phyloP scores from a whole-genome alignment of 805 yeast genomes.

The Candida sanyiensis region DNA sequence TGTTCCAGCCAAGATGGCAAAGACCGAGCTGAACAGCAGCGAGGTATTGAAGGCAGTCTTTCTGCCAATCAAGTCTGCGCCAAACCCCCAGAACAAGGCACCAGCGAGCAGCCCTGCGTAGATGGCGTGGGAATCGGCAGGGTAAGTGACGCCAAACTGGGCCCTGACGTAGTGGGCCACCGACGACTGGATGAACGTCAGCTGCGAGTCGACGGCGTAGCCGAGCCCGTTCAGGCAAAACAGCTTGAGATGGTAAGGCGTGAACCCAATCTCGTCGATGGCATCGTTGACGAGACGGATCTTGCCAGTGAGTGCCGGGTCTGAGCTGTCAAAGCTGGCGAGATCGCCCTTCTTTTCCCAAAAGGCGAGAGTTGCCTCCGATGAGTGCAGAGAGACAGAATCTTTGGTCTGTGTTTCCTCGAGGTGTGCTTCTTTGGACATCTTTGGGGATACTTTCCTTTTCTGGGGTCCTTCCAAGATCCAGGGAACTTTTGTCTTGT shows the following conservation, averaged over 20 bases:
- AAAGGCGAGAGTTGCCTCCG: conserved; percentile 5
- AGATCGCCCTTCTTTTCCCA: conserved; percentile 17
- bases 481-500: too few species aligned
- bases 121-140: conserved; percentile 38
- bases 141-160: conserved; percentile 39
- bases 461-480: too few species aligned
- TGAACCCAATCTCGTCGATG: conserved; percentile 55
- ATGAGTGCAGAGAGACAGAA: conserved; percentile 1
- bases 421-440: conserved; percentile 2
- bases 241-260: conserved; percentile 43
- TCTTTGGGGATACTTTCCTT: neutral
- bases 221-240: conserved; percentile 47
- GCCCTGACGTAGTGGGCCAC: conserved; percentile 40
- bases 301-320: conserved; percentile 27
- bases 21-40: conserved; percentile 37
- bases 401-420: neutral
- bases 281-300: conserved; percentile 45
- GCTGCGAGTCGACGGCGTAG: conserved; percentile 44
- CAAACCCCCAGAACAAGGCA: conserved; percentile 45
- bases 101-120: conserved; percentile 45
- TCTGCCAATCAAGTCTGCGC: conserved; percentile 47
- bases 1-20: conserved; percentile 45
- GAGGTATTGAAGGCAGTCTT: conserved; percentile 43
- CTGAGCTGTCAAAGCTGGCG: conserved; percentile 20
- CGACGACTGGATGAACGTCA: conserved; percentile 39